A percentile compares a stretch with the other conserved stretches of the same genome.
Conservation (phyloP, 1,284 basidiomycete species). For the Cryptococcus sp. region DNA sequence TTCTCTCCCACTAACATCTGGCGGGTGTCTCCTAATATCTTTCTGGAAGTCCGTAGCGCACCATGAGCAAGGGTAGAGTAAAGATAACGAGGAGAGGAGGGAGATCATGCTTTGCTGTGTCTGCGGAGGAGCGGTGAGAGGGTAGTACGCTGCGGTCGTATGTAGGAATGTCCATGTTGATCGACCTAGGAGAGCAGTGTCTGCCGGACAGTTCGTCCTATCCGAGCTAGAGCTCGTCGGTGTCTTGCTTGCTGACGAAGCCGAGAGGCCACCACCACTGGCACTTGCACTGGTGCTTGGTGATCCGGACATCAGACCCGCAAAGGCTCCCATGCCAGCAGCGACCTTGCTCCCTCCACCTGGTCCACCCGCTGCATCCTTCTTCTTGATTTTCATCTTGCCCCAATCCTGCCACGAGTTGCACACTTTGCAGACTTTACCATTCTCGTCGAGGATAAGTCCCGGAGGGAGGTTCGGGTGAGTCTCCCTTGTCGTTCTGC, state of each 20-base stretch:
- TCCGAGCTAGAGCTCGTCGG: constrained; percentile 27
- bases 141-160: constrained; percentile 89
- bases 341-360: constrained; percentile 22
- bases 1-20: constrained; percentile 69
- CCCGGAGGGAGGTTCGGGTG: constrained; percentile 64
- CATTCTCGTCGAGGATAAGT: constrained; percentile 83
- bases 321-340: constrained; percentile 27
- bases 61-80: constrained; percentile 80
- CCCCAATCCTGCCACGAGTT: constrained; percentile 76
- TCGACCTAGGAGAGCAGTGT: constrained; percentile 79
- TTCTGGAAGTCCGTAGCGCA: constrained; percentile 75
- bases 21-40: constrained; percentile 66
- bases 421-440: constrained; percentile 91
- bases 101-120: constrained; percentile 79
- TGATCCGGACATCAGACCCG: constrained; percentile 23
- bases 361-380: constrained; percentile 4
- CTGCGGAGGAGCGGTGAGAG: constrained; percentile 66
- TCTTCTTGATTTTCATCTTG: constrained; percentile 54
- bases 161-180: constrained; percentile 97
- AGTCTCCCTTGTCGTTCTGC: constrained; percentile 47
- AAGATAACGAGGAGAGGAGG: constrained; percentile 72
- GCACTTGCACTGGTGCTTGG: constrained; percentile 20
- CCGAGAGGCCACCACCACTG: constrained; percentile 8
- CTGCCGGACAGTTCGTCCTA: constrained; percentile 75
- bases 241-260: constrained; percentile 5